These are phyloP conservation scores for Gorgonomyces haynaldii DNA, from an alignment of 192 early-diverging fungal species.

Conservation along the genomic window DNA sequence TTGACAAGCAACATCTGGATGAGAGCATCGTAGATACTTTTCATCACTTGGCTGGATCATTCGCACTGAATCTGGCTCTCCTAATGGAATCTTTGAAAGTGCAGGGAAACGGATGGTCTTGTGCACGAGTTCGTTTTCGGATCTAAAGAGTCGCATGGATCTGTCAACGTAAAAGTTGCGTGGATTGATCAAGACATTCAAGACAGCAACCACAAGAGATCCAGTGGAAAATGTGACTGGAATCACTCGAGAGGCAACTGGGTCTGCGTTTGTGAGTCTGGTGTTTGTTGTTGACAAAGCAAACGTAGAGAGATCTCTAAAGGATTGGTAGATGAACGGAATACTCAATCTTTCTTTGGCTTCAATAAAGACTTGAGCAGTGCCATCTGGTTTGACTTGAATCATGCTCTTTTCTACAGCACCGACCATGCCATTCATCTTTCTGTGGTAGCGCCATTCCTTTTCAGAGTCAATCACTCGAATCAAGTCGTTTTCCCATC, in stretches of 20 bases:
- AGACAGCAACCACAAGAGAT: conserved; percentile 16
- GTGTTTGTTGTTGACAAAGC: neutral
- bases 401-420: neutral
- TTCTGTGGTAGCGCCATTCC: conserved; percentile 7
- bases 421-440: neutral
- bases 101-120: conserved; percentile 16
- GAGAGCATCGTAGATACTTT: conserved; percentile 27
- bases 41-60: conserved; percentile 14
- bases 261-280: neutral
- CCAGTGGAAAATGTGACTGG: neutral
- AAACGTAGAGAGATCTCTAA: neutral
- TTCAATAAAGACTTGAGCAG: neutral
- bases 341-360: conserved; percentile 21
- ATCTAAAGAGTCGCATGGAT: conserved; percentile 22
- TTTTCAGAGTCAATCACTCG: conserved; percentile 5
- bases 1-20: conserved; percentile 29
- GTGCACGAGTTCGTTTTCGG: conserved; percentile 31
- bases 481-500: conserved; percentile 31
- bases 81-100: neutral
- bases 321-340: conserved; percentile 41
- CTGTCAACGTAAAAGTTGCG: conserved; percentile 17
- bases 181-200: conserved; percentile 18
- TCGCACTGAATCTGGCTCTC: neutral
- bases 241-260: neutral
- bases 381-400: neutral